These are phyloP conservation scores for Euphorbia pulcherrima DNA, from an alignment of 345 rosid species.

Conservation along the genomic window DNA sequence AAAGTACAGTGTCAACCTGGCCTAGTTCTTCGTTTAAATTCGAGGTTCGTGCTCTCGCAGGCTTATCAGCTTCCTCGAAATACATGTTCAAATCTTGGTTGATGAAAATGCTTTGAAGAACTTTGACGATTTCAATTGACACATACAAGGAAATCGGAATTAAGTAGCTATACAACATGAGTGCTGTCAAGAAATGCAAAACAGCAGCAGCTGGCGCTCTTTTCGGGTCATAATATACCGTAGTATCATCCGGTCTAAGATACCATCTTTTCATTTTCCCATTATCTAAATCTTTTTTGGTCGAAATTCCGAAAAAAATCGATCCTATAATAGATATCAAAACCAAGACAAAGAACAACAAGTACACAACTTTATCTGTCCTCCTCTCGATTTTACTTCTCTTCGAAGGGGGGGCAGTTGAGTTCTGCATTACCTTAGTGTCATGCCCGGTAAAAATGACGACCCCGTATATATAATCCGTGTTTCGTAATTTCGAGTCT, in stretches of 20 bases:
- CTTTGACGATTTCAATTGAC: constrained; percentile 86
- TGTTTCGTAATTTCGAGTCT: constrained; percentile 85
- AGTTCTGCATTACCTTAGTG: constrained; percentile 90
- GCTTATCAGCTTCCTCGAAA: constrained; percentile 77
- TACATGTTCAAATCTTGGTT: constrained; percentile 81
- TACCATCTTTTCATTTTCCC: constrained; percentile 93
- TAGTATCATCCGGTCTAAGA: constrained; percentile 75
- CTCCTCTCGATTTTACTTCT: constrained; percentile 85
- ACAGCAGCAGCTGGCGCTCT: constrained; percentile 60
- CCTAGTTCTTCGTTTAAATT: constrained; percentile 98
- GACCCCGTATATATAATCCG: constrained; percentile 74
- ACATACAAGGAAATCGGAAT: constrained; percentile 94
- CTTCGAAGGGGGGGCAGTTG: constrained; percentile 90
- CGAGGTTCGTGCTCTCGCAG: constrained; percentile 91
- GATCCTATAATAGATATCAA: constrained; percentile 64
- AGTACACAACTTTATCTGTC: constrained; percentile 73
- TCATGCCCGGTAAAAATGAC: constrained; percentile 87
- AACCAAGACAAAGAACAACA: constrained; percentile 62
- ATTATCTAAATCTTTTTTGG: constrained; percentile 52
- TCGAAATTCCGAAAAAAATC: constrained; percentile 65
- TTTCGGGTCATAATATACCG: constrained; percentile 59
- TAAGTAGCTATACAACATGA: constrained; percentile 81
- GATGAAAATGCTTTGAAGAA: constrained; percentile 86
- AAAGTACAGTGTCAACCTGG: constrained; percentile 83
- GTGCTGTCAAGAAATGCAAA: constrained; percentile 68